Percentiles rank a stretch among this genome's conserved stretches.
Conservation (phyloP, 176 grass and related monocot species). For the Musa troglodytarum region DNA sequence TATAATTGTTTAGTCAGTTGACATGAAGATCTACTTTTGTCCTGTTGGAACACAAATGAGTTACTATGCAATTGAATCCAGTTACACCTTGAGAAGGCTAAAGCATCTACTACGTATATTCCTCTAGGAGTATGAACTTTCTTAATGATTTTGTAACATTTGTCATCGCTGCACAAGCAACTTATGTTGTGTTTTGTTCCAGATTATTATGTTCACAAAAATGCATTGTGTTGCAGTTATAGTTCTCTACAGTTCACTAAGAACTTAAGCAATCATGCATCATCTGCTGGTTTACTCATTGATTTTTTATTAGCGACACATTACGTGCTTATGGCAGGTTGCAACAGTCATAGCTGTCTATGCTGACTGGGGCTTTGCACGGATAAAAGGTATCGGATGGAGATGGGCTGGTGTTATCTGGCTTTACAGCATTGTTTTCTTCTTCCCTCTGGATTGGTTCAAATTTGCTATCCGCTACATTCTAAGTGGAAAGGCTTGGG, state of each 20-base stretch:
- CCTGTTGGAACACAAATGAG: too few relatives aligned
- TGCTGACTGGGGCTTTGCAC: slow-evolving; percentile 41
- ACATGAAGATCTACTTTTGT: too few relatives aligned
- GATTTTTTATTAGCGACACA: not conserved
- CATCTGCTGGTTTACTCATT: not conserved
- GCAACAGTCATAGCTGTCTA: slow-evolving; percentile 66
- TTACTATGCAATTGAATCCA: too few relatives aligned
- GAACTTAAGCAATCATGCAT: not conserved
- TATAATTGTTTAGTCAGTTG: too few relatives aligned
- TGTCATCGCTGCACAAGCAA: too few relatives aligned
- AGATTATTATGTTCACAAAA: too few relatives aligned
- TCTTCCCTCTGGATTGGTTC: slow-evolving; percentile 69
- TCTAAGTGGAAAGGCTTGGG: slow-evolving; percentile 79
- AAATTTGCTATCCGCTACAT: slow-evolving; percentile 70
- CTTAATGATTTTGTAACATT: too few relatives aligned
- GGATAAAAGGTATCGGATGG: slow-evolving; percentile 64
- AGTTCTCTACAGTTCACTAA: not conserved
- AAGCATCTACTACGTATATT: too few relatives aligned
- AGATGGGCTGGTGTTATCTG: slow-evolving; percentile 90
- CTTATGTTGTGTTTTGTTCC: too few relatives aligned
- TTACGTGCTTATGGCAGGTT: slow-evolving; percentile 23
- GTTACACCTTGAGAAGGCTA: too few relatives aligned
- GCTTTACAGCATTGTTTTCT: slow-evolving; percentile 60
- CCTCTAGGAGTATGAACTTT: too few relatives aligned
- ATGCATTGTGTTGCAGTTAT: too few relatives aligned